Conservation (phyloP, 257 asterid species). For the Catharanthus roseus region DNA sequence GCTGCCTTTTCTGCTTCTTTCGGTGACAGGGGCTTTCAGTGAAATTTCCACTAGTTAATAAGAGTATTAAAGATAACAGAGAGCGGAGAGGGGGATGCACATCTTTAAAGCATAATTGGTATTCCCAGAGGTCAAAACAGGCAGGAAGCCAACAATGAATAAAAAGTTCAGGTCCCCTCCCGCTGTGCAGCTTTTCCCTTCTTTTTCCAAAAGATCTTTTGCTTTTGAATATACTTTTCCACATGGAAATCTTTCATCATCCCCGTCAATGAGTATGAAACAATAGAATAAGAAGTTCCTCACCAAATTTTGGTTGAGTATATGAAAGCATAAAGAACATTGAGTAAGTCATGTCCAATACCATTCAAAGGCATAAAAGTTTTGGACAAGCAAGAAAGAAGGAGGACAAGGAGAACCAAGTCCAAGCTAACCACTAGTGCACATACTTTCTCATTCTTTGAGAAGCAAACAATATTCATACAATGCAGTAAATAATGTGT, state of each 20-base stretch:
- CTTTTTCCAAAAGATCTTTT: conserved; percentile 2
- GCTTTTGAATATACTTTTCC: neutral
- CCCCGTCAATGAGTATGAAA: neutral
- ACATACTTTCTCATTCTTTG: neutral
- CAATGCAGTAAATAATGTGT: neutral
- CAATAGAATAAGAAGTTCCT: neutral
- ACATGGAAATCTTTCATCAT: neutral
- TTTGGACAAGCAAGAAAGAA: neutral
- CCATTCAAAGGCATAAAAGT: neutral
- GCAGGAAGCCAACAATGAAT: neutral
- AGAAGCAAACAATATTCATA: neutral
- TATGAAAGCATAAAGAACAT: neutral
- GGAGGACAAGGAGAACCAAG: neutral
- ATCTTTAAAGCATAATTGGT: neutral
- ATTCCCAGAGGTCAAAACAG: neutral
- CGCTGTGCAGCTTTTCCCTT: conserved; percentile 6
- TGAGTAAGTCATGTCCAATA: neutral
- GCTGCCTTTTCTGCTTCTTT: neutral
- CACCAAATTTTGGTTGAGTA: neutral
- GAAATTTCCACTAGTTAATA: neutral
- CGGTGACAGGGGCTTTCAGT: neutral
- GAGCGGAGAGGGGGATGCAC: neutral
- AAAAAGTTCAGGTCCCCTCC: neutral
- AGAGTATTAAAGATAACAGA: neutral
- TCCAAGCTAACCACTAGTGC: neutral